Evolutionary conservation across 208 protist species (phyloP).

Genomic region (Trypanosoma rangeli): DNA sequence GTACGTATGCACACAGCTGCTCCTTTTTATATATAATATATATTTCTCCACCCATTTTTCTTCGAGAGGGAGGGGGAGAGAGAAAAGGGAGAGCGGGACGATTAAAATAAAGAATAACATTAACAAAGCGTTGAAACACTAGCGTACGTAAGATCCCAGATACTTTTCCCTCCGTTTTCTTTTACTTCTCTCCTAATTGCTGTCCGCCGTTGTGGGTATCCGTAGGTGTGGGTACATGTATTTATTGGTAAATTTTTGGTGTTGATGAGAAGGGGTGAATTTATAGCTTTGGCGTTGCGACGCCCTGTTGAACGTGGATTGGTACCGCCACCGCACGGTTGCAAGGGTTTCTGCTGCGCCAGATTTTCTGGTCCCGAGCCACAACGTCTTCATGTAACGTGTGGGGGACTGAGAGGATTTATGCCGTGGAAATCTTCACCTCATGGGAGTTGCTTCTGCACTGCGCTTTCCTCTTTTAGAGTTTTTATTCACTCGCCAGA

Average conservation of each 20-base stretch:
- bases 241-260: neutral
- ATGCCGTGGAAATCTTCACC: neutral
- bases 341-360: neutral
- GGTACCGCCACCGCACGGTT: neutral
- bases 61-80: no score
- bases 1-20: no score
- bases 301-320: neutral
- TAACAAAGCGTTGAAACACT: neutral
- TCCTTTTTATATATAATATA: no score
- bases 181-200: neutral
- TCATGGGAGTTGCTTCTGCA: neutral
- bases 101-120: no score
- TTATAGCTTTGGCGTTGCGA: slow-evolving; percentile 7
- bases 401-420: neutral
- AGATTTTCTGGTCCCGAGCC: neutral
- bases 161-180: neutral
- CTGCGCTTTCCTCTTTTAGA: slow-evolving; percentile 23
- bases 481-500: slow-evolving; percentile 26
- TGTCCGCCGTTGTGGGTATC: neutral
- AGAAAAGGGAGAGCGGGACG: no score
- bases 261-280: neutral
- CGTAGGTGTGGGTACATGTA: neutral
- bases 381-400: neutral
- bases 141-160: neutral
- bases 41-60: no score